A percentile compares a stretch with the other conserved stretches of the same genome.
Conservation (phyloP, 2,329 filamentous ascomycete species). For the Neospermospora avenae region DNA sequence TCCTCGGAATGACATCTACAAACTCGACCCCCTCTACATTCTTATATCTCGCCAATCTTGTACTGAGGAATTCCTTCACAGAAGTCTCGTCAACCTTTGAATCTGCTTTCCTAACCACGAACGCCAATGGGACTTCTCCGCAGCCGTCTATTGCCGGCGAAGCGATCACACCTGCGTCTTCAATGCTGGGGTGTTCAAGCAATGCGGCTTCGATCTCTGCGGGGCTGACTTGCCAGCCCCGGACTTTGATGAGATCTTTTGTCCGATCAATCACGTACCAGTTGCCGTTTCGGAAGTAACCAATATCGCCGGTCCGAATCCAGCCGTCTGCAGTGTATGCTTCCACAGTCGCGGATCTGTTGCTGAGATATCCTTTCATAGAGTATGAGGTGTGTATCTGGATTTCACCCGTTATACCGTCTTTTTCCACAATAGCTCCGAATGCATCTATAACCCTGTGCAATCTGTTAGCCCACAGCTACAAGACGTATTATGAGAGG, state of each 20-base stretch:
- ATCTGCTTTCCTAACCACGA: slow-evolving; percentile 37
- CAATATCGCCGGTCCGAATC: slow-evolving; percentile 42
- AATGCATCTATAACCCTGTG: background rate
- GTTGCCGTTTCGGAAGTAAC: slow-evolving; percentile 38
- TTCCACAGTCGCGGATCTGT: slow-evolving; percentile 33
- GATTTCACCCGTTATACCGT: slow-evolving; percentile 28
- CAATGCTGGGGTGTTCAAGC: slow-evolving; percentile 41
- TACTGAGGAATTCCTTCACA: slow-evolving; percentile 40
- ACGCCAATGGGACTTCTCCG: slow-evolving; percentile 41
- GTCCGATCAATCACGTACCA: slow-evolving; percentile 40
- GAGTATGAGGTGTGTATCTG: slow-evolving; percentile 7
- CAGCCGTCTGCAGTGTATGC: slow-evolving; percentile 33
- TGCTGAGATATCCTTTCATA: slow-evolving; percentile 39
- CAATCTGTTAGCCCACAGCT: background rate
- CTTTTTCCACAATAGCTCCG: background rate
- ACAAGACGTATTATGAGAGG: background rate
- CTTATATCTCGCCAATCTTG: slow-evolving; percentile 45
- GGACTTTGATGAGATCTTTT: slow-evolving; percentile 46
- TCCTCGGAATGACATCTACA: slow-evolving; percentile 45
- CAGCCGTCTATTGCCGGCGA: slow-evolving; percentile 36
- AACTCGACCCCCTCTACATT: slow-evolving; percentile 44
- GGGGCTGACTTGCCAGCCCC: slow-evolving; percentile 47
- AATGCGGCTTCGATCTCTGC: slow-evolving; percentile 46
- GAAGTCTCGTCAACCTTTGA: slow-evolving; percentile 36
- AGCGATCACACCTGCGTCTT: slow-evolving; percentile 45